Base-by-base conservation (phyloP, 1,284 basidiomycete species). In the Malassezia brasiliensis region DNA sequence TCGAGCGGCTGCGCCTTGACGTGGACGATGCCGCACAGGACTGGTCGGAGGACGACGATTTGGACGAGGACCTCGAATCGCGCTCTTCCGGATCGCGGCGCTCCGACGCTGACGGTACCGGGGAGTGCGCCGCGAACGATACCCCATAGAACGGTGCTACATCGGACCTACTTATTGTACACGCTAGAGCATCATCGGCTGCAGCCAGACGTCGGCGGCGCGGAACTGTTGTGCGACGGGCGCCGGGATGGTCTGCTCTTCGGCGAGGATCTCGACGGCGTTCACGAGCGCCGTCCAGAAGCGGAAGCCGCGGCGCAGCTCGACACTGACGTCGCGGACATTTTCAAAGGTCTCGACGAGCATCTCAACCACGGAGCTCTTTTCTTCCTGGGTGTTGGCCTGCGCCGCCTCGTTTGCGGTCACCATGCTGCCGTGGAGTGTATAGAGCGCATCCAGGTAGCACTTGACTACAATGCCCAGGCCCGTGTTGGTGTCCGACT, bases 381-480 rank as follows among this genome's bases (percentile, higher is more conserved):
- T 96, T 48, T 86, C 87, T 63, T 87, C 85, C 65, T 79, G 80
- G 50, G 90, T 88, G 17, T 84, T 85, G 46, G 85, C 84, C 40
- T 83, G 80, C 65, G 86, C 83, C 34, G 82, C 67, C 36, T 64
- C 80, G 22, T 75, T 73, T n/a, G 67, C 68, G 19, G 55, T 60
- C 1, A 77, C 76, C 56, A 93, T 78, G 64, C 82, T 81, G 20
- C 84, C 81, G 55, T 67, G 81, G 76, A 88, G 88, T 53, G 87
- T 90, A 15, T 76, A 76, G 50, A 93, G 80, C 28, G 89, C 89
- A 68, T 94, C 90, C 64, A 94, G 78, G 58, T 74, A 78, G 45
- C 76, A 93, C 79, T 98, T 99, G 39, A 88, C 88, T 5, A 99
- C 81, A 62, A 99, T 88, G 2, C 93, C 93, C 77, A 96, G 94